A percentile compares a stretch with the other conserved stretches of the same genome.
phyloP scores from a whole-genome alignment of 2,329 filamentous ascomycete species.

The Sporothrix brasiliensis region DNA sequence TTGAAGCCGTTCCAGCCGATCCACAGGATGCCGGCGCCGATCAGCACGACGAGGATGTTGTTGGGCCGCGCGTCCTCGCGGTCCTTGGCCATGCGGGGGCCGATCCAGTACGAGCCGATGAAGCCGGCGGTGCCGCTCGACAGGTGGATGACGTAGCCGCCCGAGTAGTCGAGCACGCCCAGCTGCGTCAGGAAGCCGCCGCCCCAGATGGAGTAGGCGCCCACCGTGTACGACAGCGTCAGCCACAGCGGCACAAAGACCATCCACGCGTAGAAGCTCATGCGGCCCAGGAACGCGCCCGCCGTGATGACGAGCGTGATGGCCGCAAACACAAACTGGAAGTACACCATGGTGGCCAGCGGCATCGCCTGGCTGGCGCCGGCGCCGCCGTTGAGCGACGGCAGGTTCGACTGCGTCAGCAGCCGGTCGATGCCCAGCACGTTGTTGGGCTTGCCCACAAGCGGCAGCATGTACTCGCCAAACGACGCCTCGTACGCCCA shows the following conservation, averaged over 20 bases:
- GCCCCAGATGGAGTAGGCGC: conserved; percentile 38
- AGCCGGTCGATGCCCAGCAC: conserved; percentile 50
- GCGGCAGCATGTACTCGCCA: conserved; percentile 54
- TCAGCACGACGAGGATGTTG: conserved; percentile 50
- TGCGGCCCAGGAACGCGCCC: conserved; percentile 51
- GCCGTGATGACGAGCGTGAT: conserved; percentile 54
- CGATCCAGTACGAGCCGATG: conserved; percentile 52
- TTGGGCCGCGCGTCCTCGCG: conserved; percentile 52
- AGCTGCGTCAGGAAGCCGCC: conserved; percentile 44
- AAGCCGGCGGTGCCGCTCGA: conserved; percentile 56
- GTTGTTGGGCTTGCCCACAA: conserved; percentile 52
- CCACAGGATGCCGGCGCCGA: conserved; percentile 56
- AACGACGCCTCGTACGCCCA: conserved; percentile 55
- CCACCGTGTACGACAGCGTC: conserved; percentile 42
- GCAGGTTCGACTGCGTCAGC: conserved; percentile 49
- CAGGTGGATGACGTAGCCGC: conserved; percentile 57
- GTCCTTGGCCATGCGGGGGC: conserved; percentile 50
- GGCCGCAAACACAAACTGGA: conserved; percentile 57
- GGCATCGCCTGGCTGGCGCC: conserved; percentile 49
- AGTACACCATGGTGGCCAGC: conserved; percentile 55
- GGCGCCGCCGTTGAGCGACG: conserved; percentile 41
- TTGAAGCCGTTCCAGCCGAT: conserved; percentile 59
- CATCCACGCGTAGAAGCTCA: conserved; percentile 57
- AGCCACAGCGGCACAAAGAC: conserved; percentile 56
- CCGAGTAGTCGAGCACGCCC: conserved; percentile 56